Evolutionary conservation across 2,329 filamentous ascomycete species (phyloP).

Genomic region (Mariannaea elegans): DNA sequence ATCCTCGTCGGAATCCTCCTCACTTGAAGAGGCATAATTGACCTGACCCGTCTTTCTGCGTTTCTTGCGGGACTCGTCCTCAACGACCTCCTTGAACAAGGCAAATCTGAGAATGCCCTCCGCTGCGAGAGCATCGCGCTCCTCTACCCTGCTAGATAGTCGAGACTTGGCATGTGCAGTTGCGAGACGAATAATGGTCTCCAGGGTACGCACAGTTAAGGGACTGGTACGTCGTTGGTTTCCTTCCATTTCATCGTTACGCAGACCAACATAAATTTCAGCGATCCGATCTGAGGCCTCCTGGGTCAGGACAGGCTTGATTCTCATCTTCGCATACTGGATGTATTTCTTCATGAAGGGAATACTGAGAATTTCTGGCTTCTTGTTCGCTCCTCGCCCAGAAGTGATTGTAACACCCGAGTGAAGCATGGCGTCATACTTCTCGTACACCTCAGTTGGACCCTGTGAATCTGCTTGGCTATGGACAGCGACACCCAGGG

Average conservation of each 20-base stretch:
- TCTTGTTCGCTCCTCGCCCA: conserved; percentile 77
- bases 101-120: conserved; percentile 93
- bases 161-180: conserved; percentile 95
- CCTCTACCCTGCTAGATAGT: conserved; percentile 86
- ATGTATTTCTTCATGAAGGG: conserved; percentile 99
- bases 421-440: conserved; percentile 95
- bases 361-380: conserved; percentile 90
- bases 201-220: conserved; percentile 95
- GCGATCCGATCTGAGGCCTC: conserved; percentile 93
- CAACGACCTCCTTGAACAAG: conserved; percentile 93
- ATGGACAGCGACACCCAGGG: conserved; percentile 86
- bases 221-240: conserved; percentile 94
- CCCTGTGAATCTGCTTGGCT: conserved; percentile 76
- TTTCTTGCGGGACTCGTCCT: conserved; percentile 82
- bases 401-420: conserved; percentile 83
- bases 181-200: conserved; percentile 97
- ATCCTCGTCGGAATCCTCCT: conserved; percentile 67
- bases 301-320: conserved; percentile 90
- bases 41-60: conserved; percentile 74
- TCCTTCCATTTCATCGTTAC: conserved; percentile 95
- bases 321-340: conserved; percentile 92
- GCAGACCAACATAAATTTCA: conserved; percentile 87
- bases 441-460: conserved; percentile 91
- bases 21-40: conserved; percentile 66
- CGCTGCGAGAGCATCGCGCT: conserved; percentile 86